Base-by-base conservation (phyloP, 2,329 filamentous ascomycete species). In the Dendrostoma leiphaemia region DNA sequence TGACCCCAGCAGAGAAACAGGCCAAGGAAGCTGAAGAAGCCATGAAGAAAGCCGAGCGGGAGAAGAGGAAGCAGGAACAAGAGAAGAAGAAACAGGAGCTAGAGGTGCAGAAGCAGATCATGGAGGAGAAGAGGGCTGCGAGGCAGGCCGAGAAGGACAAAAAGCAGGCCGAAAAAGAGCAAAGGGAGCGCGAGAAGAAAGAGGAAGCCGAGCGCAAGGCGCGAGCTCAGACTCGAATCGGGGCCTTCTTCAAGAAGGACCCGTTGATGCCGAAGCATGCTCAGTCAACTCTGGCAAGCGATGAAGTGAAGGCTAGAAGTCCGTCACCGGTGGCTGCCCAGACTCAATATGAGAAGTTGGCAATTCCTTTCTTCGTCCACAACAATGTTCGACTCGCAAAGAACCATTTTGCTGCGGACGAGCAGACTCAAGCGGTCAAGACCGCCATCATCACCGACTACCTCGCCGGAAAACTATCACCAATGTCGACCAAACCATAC, bases 301-400 rank as follows among this genome's bases (percentile, higher is more conserved):
- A 65, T 13, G 56, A 59, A 12, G 48, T 31, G n/a, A 43, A 47
- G 10, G 38, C 52, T 52, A 58, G 56, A 45, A 58, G 56, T 32
- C 56, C 56, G 23, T 58, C 56, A 13, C 56, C 56, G n/a, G 43
- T 9, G 65, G 55, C 35, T 45, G 52, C 21, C 17, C 52, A 48
- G 28, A 58, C 81, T 0, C 78, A 83, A 41, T 92, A 90, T 61
- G 74, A 88, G 17, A 85, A 83, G 61, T 75, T 79, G 32, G 97
- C 97, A 64, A 81, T 91, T 29, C 85, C 89, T 0, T 97, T 97
- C 68, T 92, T 88, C 59, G 65, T 94, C 43, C 88, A 90, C 55
- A 78, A 85, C 3, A 81, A 90, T 63, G 88, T 90, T 1, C 81
- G 72, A n/a, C 62, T 97, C 50, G 91, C 91, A 0, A 77, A 79